These are phyloP conservation scores for Aspergillus fischeri DNA, from an alignment of 2,329 filamentous ascomycete genomes.

Conservation along the genomic window DNA sequence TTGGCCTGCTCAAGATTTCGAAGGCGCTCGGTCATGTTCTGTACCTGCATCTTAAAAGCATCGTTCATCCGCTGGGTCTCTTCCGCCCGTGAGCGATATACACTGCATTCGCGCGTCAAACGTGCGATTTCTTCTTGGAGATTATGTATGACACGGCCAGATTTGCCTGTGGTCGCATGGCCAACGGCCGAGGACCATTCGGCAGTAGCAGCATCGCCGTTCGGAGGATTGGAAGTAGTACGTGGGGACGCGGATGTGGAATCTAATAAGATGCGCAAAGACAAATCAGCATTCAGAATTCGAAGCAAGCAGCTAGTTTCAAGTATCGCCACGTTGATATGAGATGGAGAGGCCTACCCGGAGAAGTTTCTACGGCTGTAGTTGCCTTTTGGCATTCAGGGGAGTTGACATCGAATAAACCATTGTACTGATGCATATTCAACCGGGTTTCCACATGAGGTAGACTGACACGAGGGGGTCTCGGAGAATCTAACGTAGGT, in stretches of 20 bases:
- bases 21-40: slow-evolving; percentile 44
- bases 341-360: slow-evolving; percentile 19
- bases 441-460: slow-evolving; percentile 39
- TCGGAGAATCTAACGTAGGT: slow-evolving; percentile 17
- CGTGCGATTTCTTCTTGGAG: slow-evolving; percentile 49
- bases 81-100: slow-evolving; percentile 43
- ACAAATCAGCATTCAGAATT: slow-evolving; percentile 3
- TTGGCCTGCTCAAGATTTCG: slow-evolving; percentile 45
- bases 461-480: slow-evolving; percentile 35
- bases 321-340: not conserved
- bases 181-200: slow-evolving; percentile 50
- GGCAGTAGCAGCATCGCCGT: slow-evolving; percentile 25
- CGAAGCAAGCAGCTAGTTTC: not conserved
- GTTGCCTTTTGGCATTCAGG: slow-evolving; percentile 23
- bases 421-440: slow-evolving; percentile 42
- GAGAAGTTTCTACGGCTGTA: slow-evolving; percentile 14
- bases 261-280: not conserved
- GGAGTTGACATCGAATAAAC: slow-evolving; percentile 31
- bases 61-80: slow-evolving; percentile 47
- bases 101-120: slow-evolving; percentile 43
- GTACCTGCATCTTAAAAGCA: slow-evolving; percentile 40
- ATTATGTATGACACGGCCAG: slow-evolving; percentile 48
- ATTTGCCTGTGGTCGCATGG: slow-evolving; percentile 48
- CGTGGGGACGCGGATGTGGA: slow-evolving; percentile 12
- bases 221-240: slow-evolving; percentile 24